phyloP scores from a whole-genome alignment of 2,329 filamentous ascomycete species.

The Pleurostoma richardsiae region DNA sequence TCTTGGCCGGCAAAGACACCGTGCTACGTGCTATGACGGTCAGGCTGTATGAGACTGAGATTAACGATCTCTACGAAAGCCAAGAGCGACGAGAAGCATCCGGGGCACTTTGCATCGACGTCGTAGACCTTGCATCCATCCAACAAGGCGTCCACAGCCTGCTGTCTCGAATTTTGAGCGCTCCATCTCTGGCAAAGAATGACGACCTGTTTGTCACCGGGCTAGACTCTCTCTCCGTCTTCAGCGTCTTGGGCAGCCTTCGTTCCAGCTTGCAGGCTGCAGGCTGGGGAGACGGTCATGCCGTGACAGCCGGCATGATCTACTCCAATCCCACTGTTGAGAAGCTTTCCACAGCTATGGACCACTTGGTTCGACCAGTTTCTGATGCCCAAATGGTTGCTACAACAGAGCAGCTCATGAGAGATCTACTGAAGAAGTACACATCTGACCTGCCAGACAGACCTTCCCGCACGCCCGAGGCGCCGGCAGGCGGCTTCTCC shows the following conservation, averaged over 20 bases:
- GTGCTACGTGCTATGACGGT: not conserved
- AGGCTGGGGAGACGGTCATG: not conserved
- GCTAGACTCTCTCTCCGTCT: not conserved
- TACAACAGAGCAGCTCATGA: not conserved
- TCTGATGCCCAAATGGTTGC: not conserved
- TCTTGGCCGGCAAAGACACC: not conserved
- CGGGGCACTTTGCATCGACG: not conserved
- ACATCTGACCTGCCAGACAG: not conserved
- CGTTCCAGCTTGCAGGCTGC: not conserved
- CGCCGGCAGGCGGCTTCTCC: not conserved
- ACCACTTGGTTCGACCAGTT: not conserved
- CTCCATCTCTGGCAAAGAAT: not conserved
- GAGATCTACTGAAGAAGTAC: not conserved
- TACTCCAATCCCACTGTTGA: not conserved
- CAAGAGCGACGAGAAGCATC: not conserved
- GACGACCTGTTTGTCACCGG: not conserved
- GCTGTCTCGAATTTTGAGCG: not conserved
- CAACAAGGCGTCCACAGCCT: not conserved
- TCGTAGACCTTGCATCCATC: not conserved
- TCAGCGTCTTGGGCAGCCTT: not conserved
- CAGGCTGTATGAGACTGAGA: not conserved
- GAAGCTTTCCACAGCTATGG: not conserved
- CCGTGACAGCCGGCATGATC: not conserved
- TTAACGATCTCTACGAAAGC: not conserved
- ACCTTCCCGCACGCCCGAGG: not conserved